A percentile compares a stretch with the other conserved stretches of the same genome.
phyloP scores from a whole-genome alignment of 176 grass and related monocot genomes.

The Chloris gayana region DNA sequence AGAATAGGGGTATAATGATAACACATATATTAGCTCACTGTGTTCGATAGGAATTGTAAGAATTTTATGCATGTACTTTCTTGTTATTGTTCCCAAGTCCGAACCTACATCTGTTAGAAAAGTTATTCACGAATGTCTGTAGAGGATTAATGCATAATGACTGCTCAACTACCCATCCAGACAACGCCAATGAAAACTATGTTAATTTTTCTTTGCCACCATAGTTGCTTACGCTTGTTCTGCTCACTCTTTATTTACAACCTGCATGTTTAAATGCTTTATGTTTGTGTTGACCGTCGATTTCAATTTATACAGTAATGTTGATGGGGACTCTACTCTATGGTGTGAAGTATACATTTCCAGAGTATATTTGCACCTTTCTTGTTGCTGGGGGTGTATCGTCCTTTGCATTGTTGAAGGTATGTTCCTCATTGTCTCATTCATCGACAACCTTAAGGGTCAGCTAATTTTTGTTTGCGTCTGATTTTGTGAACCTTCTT shows the following conservation, averaged over 20 bases:
- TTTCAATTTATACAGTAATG: constrained; percentile 69
- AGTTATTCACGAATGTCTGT: neutral
- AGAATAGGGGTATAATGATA: neutral
- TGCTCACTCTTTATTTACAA: neutral
- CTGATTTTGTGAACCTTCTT: neutral
- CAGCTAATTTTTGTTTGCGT: neutral
- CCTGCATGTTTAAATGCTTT: neutral
- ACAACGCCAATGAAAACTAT: neutral
- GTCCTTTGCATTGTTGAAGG: constrained; percentile 92
- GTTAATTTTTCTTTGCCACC: neutral
- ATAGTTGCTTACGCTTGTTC: neutral
- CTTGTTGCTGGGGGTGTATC: constrained; percentile 97
- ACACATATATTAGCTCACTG: neutral
- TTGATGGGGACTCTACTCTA: constrained; percentile 91
- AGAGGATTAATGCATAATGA: neutral
- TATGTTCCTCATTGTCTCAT: constrained; percentile 35
- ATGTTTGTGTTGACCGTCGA: constrained; percentile 4
- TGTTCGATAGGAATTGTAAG: neutral
- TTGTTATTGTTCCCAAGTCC: neutral
- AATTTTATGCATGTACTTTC: constrained; percentile 9
- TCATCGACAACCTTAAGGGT: constrained; percentile 5
- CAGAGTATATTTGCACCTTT: constrained; percentile 91
- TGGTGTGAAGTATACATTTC: constrained; percentile 95
- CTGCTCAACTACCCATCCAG: neutral
- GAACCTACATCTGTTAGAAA: neutral